A percentile compares a stretch with the other conserved stretches of the same genome.
Conservation (phyloP, 2,329 filamentous ascomycete genomes). For the Talaromyces sp. region DNA sequence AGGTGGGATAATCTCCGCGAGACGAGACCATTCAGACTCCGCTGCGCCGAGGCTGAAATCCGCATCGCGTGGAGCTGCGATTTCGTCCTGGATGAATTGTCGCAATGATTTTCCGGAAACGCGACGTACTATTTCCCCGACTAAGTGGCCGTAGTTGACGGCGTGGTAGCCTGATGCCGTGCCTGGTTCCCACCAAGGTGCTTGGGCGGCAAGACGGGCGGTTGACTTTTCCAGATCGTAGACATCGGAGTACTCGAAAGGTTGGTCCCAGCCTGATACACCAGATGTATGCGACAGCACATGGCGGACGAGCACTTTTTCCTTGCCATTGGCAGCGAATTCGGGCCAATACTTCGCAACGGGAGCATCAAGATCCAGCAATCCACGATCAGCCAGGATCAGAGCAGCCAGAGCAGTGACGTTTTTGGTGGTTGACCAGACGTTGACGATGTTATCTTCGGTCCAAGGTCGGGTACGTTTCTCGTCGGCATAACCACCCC, state of each 20-base stretch:
- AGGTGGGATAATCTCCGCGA: constrained; percentile 36
- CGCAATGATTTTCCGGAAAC: constrained; percentile 40
- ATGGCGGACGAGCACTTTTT: constrained; percentile 40
- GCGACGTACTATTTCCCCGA: constrained; percentile 45
- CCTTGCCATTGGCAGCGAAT: constrained; percentile 43
- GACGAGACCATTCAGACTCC: constrained; percentile 43
- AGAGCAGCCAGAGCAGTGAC: constrained; percentile 37
- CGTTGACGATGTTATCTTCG: constrained; percentile 39
- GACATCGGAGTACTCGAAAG: constrained; percentile 32
- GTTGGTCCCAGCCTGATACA: constrained; percentile 34
- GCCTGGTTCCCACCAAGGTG: constrained; percentile 46
- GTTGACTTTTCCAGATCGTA: constrained; percentile 31
- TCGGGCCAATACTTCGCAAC: constrained; percentile 48
- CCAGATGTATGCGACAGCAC: constrained; percentile 42
- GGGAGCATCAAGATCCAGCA: constrained; percentile 35
- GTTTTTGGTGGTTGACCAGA: constrained; percentile 44
- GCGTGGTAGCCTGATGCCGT: constrained; percentile 44
- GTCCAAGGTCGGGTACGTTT: constrained; percentile 35
- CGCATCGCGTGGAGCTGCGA: constrained; percentile 42
- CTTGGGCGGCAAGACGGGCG: constrained; percentile 38
- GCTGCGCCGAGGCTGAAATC: constrained; percentile 47
- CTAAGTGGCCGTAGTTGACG: constrained; percentile 39
- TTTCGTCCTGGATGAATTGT: constrained; percentile 45
- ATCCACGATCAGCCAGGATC: constrained; percentile 41
- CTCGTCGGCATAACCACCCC: constrained; percentile 41